Evolutionary conservation across 2,329 filamentous ascomycete species (phyloP), one percentile per base, ranked within the genome.

Genomic region (Cercospora zeae-maydis): DNA sequence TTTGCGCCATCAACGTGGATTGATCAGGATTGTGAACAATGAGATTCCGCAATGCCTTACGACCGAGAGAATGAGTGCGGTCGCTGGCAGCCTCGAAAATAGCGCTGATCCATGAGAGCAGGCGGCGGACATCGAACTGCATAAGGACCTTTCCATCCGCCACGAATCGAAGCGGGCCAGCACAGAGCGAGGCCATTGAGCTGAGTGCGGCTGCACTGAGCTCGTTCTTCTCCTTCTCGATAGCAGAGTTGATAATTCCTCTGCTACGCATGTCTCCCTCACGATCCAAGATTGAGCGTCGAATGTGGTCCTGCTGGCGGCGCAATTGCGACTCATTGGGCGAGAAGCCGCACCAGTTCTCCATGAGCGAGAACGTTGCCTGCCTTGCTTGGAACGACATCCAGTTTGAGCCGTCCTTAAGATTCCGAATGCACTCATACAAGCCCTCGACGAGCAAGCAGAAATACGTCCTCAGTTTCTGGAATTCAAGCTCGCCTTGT

Each of bases 261-360:
- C 90, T 85, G 72, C 93, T 92, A 11, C 88, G 87, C 16, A 88
- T 77, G 19, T 89, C 86, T 61, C 82, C 80, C 63, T 95, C 91
- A 60, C 92, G 89, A 58, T 93, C 87, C 36, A 96, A 87, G 68
- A 95, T 83, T 2, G 90, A 91, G 69, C 93, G 90, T 47, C 91
- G 85, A 88, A 97, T 96, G 36, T 86, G 89, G 65, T 96, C 90
- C 76, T 97, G 93, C 65, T 92, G 84, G 62, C 88, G 87, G 4
- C 88, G 86, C 42, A 96, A 90, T 67, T 96, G 90, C 13, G 80
- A 82, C 74, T 96, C 92, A 67, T 97, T 96, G 0, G 93, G 92
- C 7, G 93, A 96, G 75, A 96, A 97, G 2, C 95, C 95, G 74
- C 95, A 99, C 96, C 96, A 99, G 68, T 98, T 93, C 77, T 99